These are phyloP conservation scores for Chlorella variabilis DNA, from an alignment of 163 green algal species.

Conservation along the genomic window DNA sequence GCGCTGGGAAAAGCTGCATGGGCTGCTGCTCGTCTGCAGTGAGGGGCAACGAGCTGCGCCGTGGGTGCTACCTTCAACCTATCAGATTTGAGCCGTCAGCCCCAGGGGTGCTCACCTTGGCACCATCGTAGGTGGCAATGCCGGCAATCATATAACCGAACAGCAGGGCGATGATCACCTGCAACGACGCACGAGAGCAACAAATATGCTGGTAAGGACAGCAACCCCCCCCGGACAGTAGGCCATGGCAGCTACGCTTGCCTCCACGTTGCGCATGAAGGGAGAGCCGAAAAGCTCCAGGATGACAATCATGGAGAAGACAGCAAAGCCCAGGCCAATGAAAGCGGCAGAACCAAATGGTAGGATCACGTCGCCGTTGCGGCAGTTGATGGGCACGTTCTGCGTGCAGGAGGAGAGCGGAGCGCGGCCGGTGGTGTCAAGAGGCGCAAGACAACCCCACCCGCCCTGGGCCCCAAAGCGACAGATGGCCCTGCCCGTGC, in stretches of 20 bases:
- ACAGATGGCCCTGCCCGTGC: too few species aligned
- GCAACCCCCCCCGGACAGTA: slow-evolving; percentile 71
- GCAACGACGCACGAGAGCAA: too few species aligned
- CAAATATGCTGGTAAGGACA: too few species aligned
- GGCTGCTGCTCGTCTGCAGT: too few species aligned
- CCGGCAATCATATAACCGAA: slow-evolving; percentile 46
- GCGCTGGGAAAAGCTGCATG: too few species aligned
- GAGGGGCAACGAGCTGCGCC: too few species aligned
- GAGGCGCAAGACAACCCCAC: too few species aligned
- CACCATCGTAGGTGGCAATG: slow-evolving; percentile 46
- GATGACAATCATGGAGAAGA: slow-evolving; percentile 74
- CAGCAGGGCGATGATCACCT: slow-evolving; percentile 8
- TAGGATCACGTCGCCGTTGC: slow-evolving; percentile 79
- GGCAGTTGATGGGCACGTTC: slow-evolving; percentile 50
- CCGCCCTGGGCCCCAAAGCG: too few species aligned
- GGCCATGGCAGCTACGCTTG: slow-evolving; percentile 72
- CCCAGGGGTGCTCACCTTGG: slow-evolving; percentile 35
- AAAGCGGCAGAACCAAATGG: slow-evolving; percentile 78
- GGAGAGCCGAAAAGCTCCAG: slow-evolving; percentile 85
- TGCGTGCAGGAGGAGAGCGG: background rate
- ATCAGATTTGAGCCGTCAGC: too few species aligned
- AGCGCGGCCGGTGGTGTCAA: background rate
- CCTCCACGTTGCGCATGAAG: slow-evolving; percentile 83
- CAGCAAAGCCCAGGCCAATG: slow-evolving; percentile 74
- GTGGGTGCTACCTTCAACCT: too few species aligned